A percentile compares a stretch with the other conserved stretches of the same genome.
These are phyloP conservation scores for Chlorella sorokiniana DNA, from an alignment of 139 green algal genomes.

Conservation along the genomic window DNA sequence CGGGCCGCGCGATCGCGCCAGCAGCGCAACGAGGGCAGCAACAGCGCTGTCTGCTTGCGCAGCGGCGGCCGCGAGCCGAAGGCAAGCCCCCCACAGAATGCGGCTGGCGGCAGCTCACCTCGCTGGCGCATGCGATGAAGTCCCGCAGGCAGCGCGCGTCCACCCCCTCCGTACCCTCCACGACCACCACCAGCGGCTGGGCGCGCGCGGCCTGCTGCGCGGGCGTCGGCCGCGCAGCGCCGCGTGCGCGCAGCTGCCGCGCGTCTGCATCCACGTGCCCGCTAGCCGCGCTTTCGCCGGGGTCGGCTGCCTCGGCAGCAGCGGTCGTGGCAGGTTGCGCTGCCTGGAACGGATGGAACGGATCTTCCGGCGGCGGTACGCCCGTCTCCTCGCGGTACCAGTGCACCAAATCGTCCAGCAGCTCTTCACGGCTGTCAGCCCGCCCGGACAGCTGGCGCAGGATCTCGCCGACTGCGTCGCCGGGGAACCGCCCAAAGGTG, in stretches of 20 bases:
- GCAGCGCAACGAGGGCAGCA: too few relatives aligned
- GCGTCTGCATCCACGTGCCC: not conserved
- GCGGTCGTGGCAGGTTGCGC: too few relatives aligned
- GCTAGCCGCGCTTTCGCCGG: too few relatives aligned
- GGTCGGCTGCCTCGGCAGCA: too few relatives aligned
- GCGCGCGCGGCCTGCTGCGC: not conserved
- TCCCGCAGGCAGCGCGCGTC: constrained; percentile 41
- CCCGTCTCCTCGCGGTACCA: constrained; percentile 12
- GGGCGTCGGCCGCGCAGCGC: not conserved
- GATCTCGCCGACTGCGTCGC: constrained; percentile 31
- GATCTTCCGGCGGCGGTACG: not conserved
- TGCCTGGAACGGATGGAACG: not conserved
- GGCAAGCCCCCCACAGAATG: too few relatives aligned
- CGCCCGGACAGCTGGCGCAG: constrained; percentile 51
- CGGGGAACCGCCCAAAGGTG: constrained; percentile 15
- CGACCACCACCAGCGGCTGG: constrained; percentile 55
- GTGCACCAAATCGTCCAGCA: constrained; percentile 14
- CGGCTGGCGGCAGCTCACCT: constrained; percentile 20
- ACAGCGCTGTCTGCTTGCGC: too few relatives aligned
- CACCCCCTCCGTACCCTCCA: constrained; percentile 51
- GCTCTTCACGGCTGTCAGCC: constrained; percentile 27
- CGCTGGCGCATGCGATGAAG: constrained; percentile 47
- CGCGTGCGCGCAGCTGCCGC: not conserved
- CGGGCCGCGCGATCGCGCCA: too few relatives aligned
- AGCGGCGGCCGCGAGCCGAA: too few relatives aligned